A percentile compares a stretch with the other conserved stretches of the same genome.
Evolutionary conservation across 306 rosid genomes (phyloP).

Genomic region (Castanospermum australe): DNA sequence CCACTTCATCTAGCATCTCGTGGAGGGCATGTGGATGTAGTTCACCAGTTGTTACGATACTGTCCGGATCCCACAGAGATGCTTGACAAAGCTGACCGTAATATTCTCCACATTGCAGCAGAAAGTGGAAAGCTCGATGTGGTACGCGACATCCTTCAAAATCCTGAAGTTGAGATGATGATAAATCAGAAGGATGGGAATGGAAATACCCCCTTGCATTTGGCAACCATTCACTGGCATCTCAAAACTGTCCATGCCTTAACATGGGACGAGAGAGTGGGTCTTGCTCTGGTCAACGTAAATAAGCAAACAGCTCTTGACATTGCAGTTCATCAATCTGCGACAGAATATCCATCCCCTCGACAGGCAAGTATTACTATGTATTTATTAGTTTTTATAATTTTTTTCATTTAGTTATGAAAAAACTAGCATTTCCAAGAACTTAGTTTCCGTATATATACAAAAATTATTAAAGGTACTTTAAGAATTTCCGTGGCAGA

Average conservation of each 20-base stretch:
- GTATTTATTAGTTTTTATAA: no score
- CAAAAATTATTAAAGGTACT: no score
- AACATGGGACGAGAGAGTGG: background rate
- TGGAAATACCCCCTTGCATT: constrained; percentile 37
- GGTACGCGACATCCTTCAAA: background rate
- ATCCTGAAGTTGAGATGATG: background rate
- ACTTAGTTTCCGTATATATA: no score
- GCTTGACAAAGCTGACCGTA: background rate
- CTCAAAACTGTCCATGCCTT: constrained; percentile 7
- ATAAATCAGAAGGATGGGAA: constrained; percentile 15
- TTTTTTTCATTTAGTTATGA: background rate
- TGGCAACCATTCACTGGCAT: constrained; percentile 9
- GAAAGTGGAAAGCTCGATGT: constrained; percentile 1
- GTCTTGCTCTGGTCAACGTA: background rate
- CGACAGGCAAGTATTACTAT: constrained; percentile 7
- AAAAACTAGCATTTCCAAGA: background rate
- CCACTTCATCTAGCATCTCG: constrained; percentile 26
- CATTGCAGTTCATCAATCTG: background rate
- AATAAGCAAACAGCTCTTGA: background rate
- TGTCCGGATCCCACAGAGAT: constrained; percentile 15
- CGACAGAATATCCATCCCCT: background rate
- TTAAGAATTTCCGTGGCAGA: no score
- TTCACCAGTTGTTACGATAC: background rate
- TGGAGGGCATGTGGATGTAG: background rate
- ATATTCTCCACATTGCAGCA: constrained; percentile 24